Percentiles rank a stretch among this genome's conserved stretches.
Conservation (phyloP, 2,329 filamentous ascomycete species). For the Mollisiaceae sp. region DNA sequence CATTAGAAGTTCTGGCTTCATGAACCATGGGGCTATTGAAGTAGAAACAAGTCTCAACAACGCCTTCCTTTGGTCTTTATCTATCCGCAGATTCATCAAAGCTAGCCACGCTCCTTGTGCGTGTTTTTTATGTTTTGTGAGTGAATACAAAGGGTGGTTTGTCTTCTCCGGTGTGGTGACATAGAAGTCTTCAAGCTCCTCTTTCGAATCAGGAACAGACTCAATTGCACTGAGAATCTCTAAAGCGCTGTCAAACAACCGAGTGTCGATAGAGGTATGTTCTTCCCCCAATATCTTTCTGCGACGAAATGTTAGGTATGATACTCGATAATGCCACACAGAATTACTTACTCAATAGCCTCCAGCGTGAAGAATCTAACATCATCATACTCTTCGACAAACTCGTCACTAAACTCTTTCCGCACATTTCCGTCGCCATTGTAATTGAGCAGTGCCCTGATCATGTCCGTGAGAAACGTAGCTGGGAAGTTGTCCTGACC, state of each 20-base stretch:
- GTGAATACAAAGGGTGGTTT: slow-evolving; percentile 67
- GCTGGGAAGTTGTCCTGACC: slow-evolving; percentile 73
- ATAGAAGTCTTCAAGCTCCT: slow-evolving; percentile 74
- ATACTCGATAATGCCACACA: not conserved
- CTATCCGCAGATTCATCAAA: slow-evolving; percentile 70
- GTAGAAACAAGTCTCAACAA: slow-evolving; percentile 77
- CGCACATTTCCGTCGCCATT: slow-evolving; percentile 63
- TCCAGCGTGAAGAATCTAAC: slow-evolving; percentile 83
- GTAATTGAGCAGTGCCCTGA: slow-evolving; percentile 65
- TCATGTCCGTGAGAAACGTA: slow-evolving; percentile 66
- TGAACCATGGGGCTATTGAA: slow-evolving; percentile 87
- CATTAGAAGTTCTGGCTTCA: slow-evolving; percentile 85
- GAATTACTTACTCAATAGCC: slow-evolving; percentile 66
- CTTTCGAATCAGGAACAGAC: slow-evolving; percentile 68
- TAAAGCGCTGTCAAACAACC: slow-evolving; percentile 61
- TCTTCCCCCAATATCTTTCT: slow-evolving; percentile 46
- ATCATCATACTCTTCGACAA: slow-evolving; percentile 80
- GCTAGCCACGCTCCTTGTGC: slow-evolving; percentile 88
- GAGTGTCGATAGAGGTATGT: slow-evolving; percentile 35
- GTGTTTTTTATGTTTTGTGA: slow-evolving; percentile 74
- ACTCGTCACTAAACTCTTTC: slow-evolving; percentile 78
- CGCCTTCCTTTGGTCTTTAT: slow-evolving; percentile 76
- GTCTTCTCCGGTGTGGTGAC: slow-evolving; percentile 67
- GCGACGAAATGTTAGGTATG: slow-evolving; percentile 22
- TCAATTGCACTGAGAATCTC: slow-evolving; percentile 70